Conservation (phyloP, 805 yeast species). For the Candida yuanshanica region DNA sequence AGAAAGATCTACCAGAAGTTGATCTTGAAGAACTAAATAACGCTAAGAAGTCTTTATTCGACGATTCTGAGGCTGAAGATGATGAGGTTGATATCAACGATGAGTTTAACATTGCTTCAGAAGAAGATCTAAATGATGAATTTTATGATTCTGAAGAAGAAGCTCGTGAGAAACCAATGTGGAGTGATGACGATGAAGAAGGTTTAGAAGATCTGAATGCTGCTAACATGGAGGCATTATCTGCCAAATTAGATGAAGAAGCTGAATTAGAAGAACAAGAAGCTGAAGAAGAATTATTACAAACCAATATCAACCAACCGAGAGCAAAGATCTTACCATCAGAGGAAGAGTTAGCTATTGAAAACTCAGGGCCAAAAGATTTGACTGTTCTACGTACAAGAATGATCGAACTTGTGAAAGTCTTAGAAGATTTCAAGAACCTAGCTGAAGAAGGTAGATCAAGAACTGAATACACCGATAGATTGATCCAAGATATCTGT, state of each 20-base stretch:
- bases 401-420: slow-evolving; percentile 92
- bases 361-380: slow-evolving; percentile 57
- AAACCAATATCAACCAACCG: slow-evolving; percentile 57
- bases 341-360: slow-evolving; percentile 49
- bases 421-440: slow-evolving; percentile 81
- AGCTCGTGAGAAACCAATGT: slow-evolving; percentile 22
- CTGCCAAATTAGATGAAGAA: slow-evolving; percentile 57
- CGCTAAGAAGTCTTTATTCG: slow-evolving; percentile 72
- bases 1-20: slow-evolving; percentile 54
- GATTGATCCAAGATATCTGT: slow-evolving; percentile 80
- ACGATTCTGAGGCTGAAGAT: slow-evolving; percentile 40
- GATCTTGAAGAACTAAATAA: slow-evolving; percentile 60
- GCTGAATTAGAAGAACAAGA: slow-evolving; percentile 56
- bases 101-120: slow-evolving; percentile 55
- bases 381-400: slow-evolving; percentile 82
- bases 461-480: slow-evolving; percentile 74
- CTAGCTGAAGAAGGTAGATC: slow-evolving; percentile 82
- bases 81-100: slow-evolving; percentile 29
- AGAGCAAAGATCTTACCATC: slow-evolving; percentile 74
- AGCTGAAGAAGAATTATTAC: slow-evolving; percentile 56
- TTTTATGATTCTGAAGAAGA: slow-evolving; percentile 25
- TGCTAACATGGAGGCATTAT: slow-evolving; percentile 76
- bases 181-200: slow-evolving; percentile 42
- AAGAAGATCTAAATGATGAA: slow-evolving; percentile 39
- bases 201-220: slow-evolving; percentile 72